phyloP scores from a whole-genome alignment of 2,329 filamentous ascomycete species.

The Cadophora sp. region DNA sequence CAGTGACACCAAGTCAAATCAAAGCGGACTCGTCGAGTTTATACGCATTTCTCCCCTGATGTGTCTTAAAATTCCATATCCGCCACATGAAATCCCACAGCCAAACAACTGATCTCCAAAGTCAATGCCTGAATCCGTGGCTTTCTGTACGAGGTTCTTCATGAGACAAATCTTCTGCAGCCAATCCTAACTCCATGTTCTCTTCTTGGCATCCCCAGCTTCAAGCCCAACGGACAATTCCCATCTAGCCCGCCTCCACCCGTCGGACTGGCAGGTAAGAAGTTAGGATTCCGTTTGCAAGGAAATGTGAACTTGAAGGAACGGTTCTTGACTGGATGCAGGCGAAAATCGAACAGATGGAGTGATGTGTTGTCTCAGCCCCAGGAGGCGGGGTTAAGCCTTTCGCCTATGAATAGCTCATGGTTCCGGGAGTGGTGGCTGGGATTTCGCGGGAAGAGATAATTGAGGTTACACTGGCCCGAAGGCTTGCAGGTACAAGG shows the following conservation, averaged over 20 bases:
- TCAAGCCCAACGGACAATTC: neutral
- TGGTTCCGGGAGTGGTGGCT: neutral
- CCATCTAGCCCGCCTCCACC: neutral
- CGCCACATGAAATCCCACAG: neutral
- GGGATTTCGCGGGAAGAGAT: neutral
- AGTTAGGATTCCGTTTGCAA: neutral
- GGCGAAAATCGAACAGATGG: neutral
- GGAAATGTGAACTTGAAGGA: neutral
- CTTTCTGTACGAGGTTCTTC: neutral
- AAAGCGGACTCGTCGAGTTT: neutral
- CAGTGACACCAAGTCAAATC: neutral
- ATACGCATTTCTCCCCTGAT: neutral
- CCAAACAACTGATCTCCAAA: neutral
- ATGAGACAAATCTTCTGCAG: neutral
- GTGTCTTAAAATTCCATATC: neutral
- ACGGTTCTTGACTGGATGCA: neutral
- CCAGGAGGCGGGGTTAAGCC: neutral
- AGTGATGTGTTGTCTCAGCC: neutral
- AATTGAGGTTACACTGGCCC: neutral
- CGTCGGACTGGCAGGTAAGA: too few species aligned
- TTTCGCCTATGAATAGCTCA: neutral
- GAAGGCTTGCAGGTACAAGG: neutral
- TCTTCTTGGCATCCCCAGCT: neutral
- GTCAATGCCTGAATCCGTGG: neutral
- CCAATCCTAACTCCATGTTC: neutral